Evolutionary conservation across 176 grass and related monocot genomes (phyloP).

Genomic region (Musa itinerans): DNA sequence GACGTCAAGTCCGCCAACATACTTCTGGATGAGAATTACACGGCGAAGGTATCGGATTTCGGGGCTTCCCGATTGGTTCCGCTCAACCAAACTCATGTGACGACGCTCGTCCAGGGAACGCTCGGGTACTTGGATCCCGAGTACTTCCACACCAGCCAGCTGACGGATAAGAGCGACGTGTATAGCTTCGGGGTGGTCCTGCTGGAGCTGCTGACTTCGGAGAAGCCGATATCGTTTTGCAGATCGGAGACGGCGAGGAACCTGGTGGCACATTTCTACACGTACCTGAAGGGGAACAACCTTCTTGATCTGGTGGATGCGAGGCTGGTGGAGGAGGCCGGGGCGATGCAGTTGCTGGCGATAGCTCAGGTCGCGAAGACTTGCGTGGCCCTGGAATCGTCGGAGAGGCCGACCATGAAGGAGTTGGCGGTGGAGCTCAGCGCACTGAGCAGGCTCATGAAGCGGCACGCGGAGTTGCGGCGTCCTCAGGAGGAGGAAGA

Average conservation of each 20-base stretch:
- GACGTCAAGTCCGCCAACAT: slow-evolving; percentile 35
- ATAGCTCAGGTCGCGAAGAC: slow-evolving; percentile 28
- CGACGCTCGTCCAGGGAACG: slow-evolving; percentile 50
- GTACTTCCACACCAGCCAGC: slow-evolving; percentile 35
- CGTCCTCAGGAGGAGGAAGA: background rate
- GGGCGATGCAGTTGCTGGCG: slow-evolving; percentile 24
- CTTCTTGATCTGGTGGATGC: no score
- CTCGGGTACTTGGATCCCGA: slow-evolving; percentile 48
- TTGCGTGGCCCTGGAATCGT: slow-evolving; percentile 41
- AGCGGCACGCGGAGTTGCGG: background rate
- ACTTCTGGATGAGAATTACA: slow-evolving; percentile 34
- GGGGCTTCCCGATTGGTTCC: slow-evolving; percentile 52
- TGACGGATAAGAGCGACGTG: slow-evolving; percentile 19
- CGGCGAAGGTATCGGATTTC: slow-evolving; percentile 56
- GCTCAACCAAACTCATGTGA: slow-evolving; percentile 43
- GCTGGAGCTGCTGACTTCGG: slow-evolving; percentile 34
- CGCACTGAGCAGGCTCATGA: slow-evolving; percentile 15
- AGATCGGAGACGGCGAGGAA: background rate
- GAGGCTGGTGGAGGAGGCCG: slow-evolving; percentile 25
- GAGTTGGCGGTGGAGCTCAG: slow-evolving; percentile 34
- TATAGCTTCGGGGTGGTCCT: slow-evolving; percentile 60
- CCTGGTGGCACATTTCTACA: no score
- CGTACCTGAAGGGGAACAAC: no score
- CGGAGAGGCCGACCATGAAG: slow-evolving; percentile 33
- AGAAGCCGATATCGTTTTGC: slow-evolving; percentile 33